phyloP scores from a whole-genome alignment of 2,329 filamentous ascomycete genomes.

The Colletotrichum spaethianum region DNA sequence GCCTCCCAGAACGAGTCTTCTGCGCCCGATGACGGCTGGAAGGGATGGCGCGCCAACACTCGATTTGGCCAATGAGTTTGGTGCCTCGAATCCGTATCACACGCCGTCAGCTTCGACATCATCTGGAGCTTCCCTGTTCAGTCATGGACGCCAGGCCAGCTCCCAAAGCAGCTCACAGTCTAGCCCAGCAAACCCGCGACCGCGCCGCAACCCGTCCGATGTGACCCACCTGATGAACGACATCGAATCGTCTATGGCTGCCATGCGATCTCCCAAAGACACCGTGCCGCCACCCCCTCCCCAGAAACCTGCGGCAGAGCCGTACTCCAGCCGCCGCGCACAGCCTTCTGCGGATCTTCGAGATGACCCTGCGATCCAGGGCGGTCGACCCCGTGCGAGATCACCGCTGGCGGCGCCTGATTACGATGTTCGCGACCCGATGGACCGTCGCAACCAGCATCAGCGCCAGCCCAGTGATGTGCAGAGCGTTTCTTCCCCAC shows the following conservation, averaged over 20 bases:
- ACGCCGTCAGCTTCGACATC: constrained; percentile 74
- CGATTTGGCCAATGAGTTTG: constrained; percentile 73
- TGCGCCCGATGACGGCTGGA: constrained; percentile 58
- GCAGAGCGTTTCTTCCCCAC: constrained; percentile 43
- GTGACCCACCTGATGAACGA: constrained; percentile 67
- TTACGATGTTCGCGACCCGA: constrained; percentile 36
- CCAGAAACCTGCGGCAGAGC: constrained; percentile 42
- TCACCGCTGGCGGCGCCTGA: constrained; percentile 47
- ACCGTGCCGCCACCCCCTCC: constrained; percentile 42
- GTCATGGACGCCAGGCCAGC: constrained; percentile 70
- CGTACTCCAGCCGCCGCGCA: constrained; percentile 29
- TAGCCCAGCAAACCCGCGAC: constrained; percentile 64
- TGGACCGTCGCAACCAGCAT: constrained; percentile 31
- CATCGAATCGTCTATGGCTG: constrained; percentile 66
- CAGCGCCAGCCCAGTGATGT: constrained; percentile 32
- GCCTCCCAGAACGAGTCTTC: constrained; percentile 65
- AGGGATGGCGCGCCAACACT: constrained; percentile 60
- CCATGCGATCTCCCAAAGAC: constrained; percentile 51
- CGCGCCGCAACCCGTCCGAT: constrained; percentile 56
- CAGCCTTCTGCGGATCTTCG: constrained; percentile 45
- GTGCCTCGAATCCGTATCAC: constrained; percentile 75
- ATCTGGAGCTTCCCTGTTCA: constrained; percentile 74
- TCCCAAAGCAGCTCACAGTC: constrained; percentile 72
- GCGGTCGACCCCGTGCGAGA: constrained; percentile 39
- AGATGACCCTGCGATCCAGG: constrained; percentile 52